Base-by-base conservation (phyloP, 2,329 filamentous ascomycete species). In the Sarocladiaceae sp. region DNA sequence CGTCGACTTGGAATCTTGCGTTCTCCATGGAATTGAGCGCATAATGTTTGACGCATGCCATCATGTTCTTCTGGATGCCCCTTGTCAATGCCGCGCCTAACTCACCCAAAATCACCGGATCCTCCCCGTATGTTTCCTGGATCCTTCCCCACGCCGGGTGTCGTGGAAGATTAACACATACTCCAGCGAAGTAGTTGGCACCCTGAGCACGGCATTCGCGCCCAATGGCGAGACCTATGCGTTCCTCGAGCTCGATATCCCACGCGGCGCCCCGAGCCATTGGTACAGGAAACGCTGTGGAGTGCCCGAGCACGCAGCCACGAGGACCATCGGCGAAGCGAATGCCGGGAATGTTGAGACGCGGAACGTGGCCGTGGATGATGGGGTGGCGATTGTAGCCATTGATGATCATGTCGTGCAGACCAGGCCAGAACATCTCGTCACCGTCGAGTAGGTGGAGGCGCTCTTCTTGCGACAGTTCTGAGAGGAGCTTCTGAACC, bases 1-100 rank as follows among this genome's bases (percentile, higher is more conserved):
- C 51, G 15, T 55, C 48, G 6, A 55, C 50, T 16, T 48, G 43
- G 16, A 55, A 56, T 1, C 51, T 48, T 6, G 54, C 47, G 3
- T 50, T 55, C 31, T 55, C 53, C 48, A 54, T 55, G 0, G 54
- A 56, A 26, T 56, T 53, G 11, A 56, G 46, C 3, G 53, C 53
- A 21, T 42, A 53, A 11, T 55, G 53, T 33, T 55, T 55, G 1
- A 55, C 53, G 15, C 49, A 53, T 0, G 51, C 52, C 53, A 55
- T 55, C 12, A 54, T 19, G 19, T 51, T 49, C 16, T 46, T 43
- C 47, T 55, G 52, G 1, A 54, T 35, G 5, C 53, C 53, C 2
- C 46, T 24, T 1, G 45, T 47, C 4, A 50, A 42, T 0, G 53
- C 53, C 6, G 44, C 31, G 4, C 52, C 53, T 6, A 55, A 45